Evolutionary conservation across 306 rosid genomes (phyloP).

Genomic region (Carpinus fangiana): DNA sequence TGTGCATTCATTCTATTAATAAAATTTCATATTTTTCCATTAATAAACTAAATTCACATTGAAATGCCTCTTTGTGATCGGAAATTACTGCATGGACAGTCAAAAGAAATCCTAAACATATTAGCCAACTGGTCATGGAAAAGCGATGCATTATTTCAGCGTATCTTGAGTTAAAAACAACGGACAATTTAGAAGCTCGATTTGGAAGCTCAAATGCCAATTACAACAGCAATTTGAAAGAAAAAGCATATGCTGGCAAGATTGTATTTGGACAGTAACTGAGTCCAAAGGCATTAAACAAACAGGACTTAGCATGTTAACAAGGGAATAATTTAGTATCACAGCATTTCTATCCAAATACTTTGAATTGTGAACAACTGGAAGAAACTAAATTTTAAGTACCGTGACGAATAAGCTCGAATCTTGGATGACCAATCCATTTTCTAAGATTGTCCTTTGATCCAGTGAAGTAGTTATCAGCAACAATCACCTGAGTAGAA

Average conservation of each 20-base stretch:
- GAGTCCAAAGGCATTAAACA: background rate
- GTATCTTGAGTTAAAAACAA: background rate
- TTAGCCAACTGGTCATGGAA: background rate
- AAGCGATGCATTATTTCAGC: background rate
- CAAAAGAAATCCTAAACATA: background rate
- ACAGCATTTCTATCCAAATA: background rate
- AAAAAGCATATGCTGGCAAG: background rate
- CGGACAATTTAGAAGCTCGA: conserved; percentile 17
- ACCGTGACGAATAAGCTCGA: conserved; percentile 98
- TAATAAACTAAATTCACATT: background rate
- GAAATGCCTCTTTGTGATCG: background rate
- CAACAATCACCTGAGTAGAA: conserved; percentile 75
- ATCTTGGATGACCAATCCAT: conserved; percentile 98
- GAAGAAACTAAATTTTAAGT: conserved; percentile 28
- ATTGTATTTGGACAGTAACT: background rate
- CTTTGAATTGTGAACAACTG: background rate
- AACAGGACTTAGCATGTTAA: background rate
- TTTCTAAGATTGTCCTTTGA: conserved; percentile 84
- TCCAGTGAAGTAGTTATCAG: conserved; percentile 94
- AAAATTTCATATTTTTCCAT: background rate
- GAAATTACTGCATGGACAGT: background rate
- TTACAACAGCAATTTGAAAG: background rate
- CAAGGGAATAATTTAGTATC: background rate
- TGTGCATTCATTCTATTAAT: background rate
- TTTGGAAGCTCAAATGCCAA: conserved; percentile 4